phyloP scores from a whole-genome alignment of 805 yeast genomes.

The Monosporozyma solicola region DNA sequence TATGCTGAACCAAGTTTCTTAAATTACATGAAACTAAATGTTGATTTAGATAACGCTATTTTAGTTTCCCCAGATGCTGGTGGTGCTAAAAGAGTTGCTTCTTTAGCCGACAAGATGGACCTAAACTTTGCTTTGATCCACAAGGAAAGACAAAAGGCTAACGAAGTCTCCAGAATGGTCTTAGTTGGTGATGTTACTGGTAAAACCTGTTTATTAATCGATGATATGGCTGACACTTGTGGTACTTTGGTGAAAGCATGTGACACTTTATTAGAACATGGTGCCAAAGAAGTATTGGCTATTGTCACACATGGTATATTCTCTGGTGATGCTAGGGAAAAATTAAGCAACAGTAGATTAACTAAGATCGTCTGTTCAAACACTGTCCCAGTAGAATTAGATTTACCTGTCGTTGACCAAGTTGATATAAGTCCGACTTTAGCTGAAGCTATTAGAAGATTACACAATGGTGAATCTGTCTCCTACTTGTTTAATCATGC shows the following conservation, averaged over 20 bases:
- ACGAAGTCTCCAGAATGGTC: conserved; percentile 92
- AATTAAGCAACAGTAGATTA: conserved; percentile 58
- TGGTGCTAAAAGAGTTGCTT: conserved; percentile 95
- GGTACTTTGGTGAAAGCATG: conserved; percentile 95
- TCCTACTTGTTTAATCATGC: conserved; percentile 55
- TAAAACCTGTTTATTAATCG: conserved; percentile 78
- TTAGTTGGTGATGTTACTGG: conserved; percentile 88
- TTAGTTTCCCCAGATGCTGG: conserved; percentile 98
- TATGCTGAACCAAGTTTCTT: conserved; percentile 92
- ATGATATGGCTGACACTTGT: conserved; percentile 98
- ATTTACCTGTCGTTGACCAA: conserved; percentile 59
- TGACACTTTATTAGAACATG: conserved; percentile 68
- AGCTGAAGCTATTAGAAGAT: conserved; percentile 89
- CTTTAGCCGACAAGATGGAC: conserved; percentile 85
- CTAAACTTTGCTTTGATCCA: conserved; percentile 92
- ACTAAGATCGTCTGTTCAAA: conserved; percentile 81
- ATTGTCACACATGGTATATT: conserved; percentile 94
- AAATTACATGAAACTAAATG: conserved; percentile 63
- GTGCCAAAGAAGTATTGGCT: conserved; percentile 81
- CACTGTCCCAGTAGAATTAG: conserved; percentile 75
- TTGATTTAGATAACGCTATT: conserved; percentile 50
- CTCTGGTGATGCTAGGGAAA: conserved; percentile 72
- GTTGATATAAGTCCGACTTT: conserved; percentile 79
- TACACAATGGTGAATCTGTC: conserved; percentile 92
- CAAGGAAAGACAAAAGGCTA: conserved; percentile 91